Percentiles rank a stretch among this genome's conserved stretches.
Conservation (phyloP, 768 basidiomycete species). For the Strobilomyces confusus region DNA sequence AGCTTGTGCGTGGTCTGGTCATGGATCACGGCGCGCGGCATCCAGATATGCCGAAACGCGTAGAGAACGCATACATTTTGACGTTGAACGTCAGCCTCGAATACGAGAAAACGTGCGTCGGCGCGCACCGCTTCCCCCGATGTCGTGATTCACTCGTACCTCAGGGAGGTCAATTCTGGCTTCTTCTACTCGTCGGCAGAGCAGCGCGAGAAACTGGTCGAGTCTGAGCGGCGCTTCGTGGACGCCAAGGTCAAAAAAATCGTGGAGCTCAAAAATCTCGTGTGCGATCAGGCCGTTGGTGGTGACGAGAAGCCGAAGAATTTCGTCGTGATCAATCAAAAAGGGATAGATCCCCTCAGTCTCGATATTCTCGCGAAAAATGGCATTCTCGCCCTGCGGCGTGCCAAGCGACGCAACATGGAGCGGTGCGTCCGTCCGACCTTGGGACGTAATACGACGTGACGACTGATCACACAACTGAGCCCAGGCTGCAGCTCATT, state of each 20-base stretch:
- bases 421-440: conserved; percentile 59
- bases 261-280: conserved; percentile 91
- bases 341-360: conserved; percentile 97
- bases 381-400: conserved; percentile 88
- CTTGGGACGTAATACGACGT: conserved; percentile 31
- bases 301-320: conserved; percentile 75
- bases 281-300: conserved; percentile 91
- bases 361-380: conserved; percentile 95
- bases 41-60: conserved; percentile 98
- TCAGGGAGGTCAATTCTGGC: conserved; percentile 96
- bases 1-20: conserved; percentile 91
- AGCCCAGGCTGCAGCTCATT: conserved; percentile 76
- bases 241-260: conserved; percentile 95
- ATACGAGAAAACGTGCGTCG: conserved; percentile 96
- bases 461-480: conserved; percentile 11
- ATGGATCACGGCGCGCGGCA: conserved; percentile 97
- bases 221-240: conserved; percentile 91
- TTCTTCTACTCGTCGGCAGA: conserved; percentile 99
- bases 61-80: conserved; percentile 93
- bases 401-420: conserved; percentile 99
- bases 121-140: conserved; percentile 11
- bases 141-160: conserved; percentile 18
- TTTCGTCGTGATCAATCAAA: conserved; percentile 97
- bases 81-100: conserved; percentile 97
- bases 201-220: conserved; percentile 97